phyloP scores from a whole-genome alignment of 768 basidiomycete genomes.

The Tephrocybe rancida region DNA sequence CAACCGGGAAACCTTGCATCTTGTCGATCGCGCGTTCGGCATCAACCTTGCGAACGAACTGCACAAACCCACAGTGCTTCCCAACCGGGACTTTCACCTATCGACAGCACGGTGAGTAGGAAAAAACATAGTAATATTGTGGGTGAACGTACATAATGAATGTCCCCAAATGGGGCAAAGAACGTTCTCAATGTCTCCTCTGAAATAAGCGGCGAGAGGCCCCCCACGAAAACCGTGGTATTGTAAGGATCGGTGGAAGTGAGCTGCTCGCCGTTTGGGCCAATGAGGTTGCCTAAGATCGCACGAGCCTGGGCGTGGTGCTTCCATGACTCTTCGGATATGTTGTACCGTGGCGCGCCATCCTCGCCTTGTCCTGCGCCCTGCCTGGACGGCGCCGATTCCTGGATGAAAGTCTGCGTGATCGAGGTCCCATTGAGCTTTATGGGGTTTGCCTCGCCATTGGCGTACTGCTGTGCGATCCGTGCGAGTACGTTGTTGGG shows the following conservation, averaged over 20 bases:
- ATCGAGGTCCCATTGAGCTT: constrained; percentile 33
- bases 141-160: constrained; percentile 73
- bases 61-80: constrained; percentile 95
- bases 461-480: constrained; percentile 50
- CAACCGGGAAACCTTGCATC: constrained; percentile 96
- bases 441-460: constrained; percentile 31
- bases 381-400: constrained; percentile 36
- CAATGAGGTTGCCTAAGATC: constrained; percentile 81
- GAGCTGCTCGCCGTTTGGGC: constrained; percentile 84
- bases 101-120: constrained; percentile 16
- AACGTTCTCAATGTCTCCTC: constrained; percentile 92
- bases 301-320: constrained; percentile 84
- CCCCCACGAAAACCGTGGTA: constrained; percentile 94
- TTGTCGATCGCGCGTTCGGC: constrained; percentile 93
- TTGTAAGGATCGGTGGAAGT: constrained; percentile 95
- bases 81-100: constrained; percentile 97
- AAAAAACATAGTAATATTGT: not conserved
- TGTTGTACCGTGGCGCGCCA: constrained; percentile 52
- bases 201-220: constrained; percentile 82
- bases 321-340: constrained; percentile 81
- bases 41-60: constrained; percentile 90
- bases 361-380: constrained; percentile 32
- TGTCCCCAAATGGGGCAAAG: constrained; percentile 91
- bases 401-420: constrained; percentile 43
- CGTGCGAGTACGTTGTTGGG: constrained; percentile 48